Conservation (phyloP, 768 basidiomycete genomes). For the Termitomyces sp. region DNA sequence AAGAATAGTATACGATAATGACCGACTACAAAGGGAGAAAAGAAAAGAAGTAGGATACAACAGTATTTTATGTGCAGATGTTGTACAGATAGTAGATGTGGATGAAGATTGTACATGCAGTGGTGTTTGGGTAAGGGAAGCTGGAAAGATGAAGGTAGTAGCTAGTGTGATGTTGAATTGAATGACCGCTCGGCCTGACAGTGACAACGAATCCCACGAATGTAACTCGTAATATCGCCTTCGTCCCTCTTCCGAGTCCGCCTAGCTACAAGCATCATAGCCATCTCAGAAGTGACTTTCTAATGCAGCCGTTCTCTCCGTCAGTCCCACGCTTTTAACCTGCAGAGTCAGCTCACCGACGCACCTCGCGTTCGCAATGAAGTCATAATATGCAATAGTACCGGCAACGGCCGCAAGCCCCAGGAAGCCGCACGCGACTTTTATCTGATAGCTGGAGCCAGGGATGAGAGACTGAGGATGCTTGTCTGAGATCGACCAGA, state of each 20-base stretch:
- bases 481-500: constrained; percentile 7
- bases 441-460: neutral
- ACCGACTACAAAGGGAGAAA: neutral
- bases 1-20: neutral
- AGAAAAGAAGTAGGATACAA: neutral
- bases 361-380: neutral
- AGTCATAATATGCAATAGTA: neutral
- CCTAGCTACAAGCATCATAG: neutral
- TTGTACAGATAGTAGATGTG: neutral
- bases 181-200: neutral
- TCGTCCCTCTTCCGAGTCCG: neutral
- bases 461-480: neutral
- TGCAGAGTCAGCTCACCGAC: neutral
- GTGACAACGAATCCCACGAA: neutral
- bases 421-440: constrained; percentile 3
- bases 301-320: neutral
- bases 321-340: neutral
- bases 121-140: neutral
- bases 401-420: constrained; percentile 2
- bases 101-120: neutral
- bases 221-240: neutral
- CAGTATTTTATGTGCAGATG: neutral
- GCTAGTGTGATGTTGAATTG: neutral
- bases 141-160: neutral
- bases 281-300: neutral